Evolutionary conservation across 192 early-diverging fungal genomes (phyloP), one percentile per base, ranked within the genome.

Genomic region (Blastocladiella britannica): DNA sequence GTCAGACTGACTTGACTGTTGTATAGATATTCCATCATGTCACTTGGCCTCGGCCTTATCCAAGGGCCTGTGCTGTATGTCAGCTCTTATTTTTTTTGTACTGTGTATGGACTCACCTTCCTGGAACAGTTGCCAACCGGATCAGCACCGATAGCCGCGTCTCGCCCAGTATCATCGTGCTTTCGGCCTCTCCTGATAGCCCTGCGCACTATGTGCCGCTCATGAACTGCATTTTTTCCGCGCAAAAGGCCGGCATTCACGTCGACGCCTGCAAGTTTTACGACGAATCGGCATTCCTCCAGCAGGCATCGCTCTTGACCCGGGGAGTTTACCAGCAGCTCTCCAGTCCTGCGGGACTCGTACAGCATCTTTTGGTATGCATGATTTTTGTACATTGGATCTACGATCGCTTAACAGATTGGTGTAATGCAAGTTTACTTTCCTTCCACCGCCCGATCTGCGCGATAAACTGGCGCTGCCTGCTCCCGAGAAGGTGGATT

Each of bases 221-320:
- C 28, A 99, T 99, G 95, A 99, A 99, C 66, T 83, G 79, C 58
- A 94, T 99, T 30, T 99, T 99, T 71, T 84, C 91, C 0, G 93
- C 92, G 1, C 91, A 99, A 67, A 90, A 88, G 58, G 62, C 70
- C 43, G 73, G 75, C 22, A 87, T 93, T 7, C 81, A 80, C 0
- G 82, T 98, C 23, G 95, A 99, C 65, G 83, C 91, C 1, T 94
- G 89, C 67, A 87, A 86, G 56, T 67, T 93, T 8, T 72, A 67
- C 59, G 84, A 81, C 9, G 72, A 72, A 6, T 85, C 86, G 9
- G 83, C 88, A 3, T 93, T 96, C 66, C 63, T 99, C 25, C 86
- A 89, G 55, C 95, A 99, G 65, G 93, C 93, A 4, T 74, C 89
- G 0, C 78, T 85, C 28, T 82, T 95, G 24, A 94, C 91, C 0